These are phyloP conservation scores for Penicillium dipodomyicola DNA, from an alignment of 495 filamentous ascomycete species.

Conservation along the genomic window DNA sequence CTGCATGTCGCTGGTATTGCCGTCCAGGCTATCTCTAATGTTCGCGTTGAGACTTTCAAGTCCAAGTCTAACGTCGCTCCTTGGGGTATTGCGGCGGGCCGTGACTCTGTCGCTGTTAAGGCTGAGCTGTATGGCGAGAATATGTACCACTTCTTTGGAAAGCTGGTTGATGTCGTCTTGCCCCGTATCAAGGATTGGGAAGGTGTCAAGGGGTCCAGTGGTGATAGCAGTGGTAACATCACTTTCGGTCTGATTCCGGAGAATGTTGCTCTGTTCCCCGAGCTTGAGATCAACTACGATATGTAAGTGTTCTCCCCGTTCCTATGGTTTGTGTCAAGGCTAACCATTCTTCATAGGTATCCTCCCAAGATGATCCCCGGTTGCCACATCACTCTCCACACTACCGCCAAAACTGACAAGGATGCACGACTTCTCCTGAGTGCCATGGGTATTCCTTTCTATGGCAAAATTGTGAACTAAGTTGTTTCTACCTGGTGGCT, in stretches of 20 bases:
- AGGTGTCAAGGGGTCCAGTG: slow-evolving; percentile 70
- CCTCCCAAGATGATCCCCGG: slow-evolving; percentile 92
- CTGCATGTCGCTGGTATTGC: slow-evolving; percentile 80
- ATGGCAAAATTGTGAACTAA: slow-evolving; percentile 64
- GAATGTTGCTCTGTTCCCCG: slow-evolving; percentile 77
- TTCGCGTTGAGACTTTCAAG: slow-evolving; percentile 65
- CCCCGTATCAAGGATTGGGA: slow-evolving; percentile 94
- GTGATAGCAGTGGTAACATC: slow-evolving; percentile 87
- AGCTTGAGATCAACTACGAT: slow-evolving; percentile 88
- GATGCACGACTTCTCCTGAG: slow-evolving; percentile 85
- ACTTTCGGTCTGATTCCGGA: slow-evolving; percentile 71
- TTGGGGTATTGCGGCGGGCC: slow-evolving; percentile 57
- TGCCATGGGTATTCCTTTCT: slow-evolving; percentile 77
- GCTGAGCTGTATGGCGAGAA: slow-evolving; percentile 70
- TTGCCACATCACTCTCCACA: slow-evolving; percentile 82
- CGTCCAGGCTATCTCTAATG: slow-evolving; percentile 80
- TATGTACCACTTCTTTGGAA: slow-evolving; percentile 85
- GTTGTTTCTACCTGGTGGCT: background rate
- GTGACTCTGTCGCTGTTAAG: slow-evolving; percentile 58
- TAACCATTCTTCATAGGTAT: slow-evolving; percentile 50
- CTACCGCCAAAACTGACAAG: slow-evolving; percentile 80
- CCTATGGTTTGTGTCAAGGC: background rate
- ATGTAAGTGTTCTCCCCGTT: slow-evolving; percentile 56
- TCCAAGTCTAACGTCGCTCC: slow-evolving; percentile 63
- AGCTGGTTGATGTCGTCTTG: slow-evolving; percentile 81